Conservation (phyloP, 306 rosid species). For the Vigna angularis region DNA sequence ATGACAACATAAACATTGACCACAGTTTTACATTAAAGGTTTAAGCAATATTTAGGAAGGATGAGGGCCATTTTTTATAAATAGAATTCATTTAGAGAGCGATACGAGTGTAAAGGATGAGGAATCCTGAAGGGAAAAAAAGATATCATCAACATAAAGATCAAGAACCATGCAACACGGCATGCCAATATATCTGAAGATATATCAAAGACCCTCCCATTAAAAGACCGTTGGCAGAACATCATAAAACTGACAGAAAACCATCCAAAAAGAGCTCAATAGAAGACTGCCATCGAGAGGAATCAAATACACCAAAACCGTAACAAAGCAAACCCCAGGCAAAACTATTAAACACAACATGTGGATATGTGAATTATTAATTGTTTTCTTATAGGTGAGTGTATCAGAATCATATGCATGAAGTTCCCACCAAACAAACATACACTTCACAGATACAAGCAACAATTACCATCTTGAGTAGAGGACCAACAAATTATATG, state of each 20-base stretch:
- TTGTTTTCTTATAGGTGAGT: constrained; percentile 6
- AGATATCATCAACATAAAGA: neutral
- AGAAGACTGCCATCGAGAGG: neutral
- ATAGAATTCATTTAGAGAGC: neutral
- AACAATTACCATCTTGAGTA: neutral
- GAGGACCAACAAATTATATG: constrained; percentile 20
- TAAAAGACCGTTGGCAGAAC: neutral
- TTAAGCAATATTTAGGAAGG: neutral
- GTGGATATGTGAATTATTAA: neutral
- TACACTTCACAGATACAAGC: neutral
- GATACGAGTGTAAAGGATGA: neutral
- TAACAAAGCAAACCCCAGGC: neutral
- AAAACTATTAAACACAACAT: neutral
- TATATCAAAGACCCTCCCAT: neutral
- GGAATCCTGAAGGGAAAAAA: neutral
- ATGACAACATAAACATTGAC: neutral
- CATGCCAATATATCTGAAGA: neutral
- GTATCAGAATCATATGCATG: neutral
- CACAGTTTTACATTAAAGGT: neutral
- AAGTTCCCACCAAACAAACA: neutral
- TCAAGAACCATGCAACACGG: neutral
- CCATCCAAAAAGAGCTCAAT: neutral
- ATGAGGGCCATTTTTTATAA: neutral
- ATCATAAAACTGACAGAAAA: constrained; percentile 1
- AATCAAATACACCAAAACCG: constrained; percentile 17